These are phyloP conservation scores for Aspergillus novofumigatus DNA, from an alignment of 2,329 filamentous ascomycete genomes.

Conservation along the genomic window DNA sequence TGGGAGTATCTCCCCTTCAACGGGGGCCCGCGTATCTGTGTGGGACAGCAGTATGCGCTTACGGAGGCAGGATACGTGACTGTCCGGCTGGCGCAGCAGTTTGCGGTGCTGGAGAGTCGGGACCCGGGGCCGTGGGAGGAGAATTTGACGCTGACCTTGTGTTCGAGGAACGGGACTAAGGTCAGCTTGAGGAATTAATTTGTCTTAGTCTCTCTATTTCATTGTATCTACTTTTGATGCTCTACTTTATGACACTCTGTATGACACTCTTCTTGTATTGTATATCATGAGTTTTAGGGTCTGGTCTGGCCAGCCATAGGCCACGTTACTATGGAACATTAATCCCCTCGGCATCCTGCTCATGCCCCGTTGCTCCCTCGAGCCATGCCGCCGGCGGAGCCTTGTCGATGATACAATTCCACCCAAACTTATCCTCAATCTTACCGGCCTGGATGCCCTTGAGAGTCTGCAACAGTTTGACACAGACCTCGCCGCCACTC, in stretches of 20 bases:
- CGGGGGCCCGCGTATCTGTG: slow-evolving; percentile 23
- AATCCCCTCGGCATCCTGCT: slow-evolving; percentile 17
- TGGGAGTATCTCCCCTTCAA: slow-evolving; percentile 27
- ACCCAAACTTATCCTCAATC: slow-evolving; percentile 70
- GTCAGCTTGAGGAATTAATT: not conserved
- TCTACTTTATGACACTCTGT: not conserved
- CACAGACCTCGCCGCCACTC: slow-evolving; percentile 62
- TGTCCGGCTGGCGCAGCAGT: slow-evolving; percentile 23
- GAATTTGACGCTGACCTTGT: not conserved
- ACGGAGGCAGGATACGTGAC: slow-evolving; percentile 26
- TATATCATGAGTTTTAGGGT: no score
- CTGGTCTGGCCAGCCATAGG: no score
- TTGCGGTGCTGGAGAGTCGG: slow-evolving; percentile 18
- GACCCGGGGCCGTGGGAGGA: slow-evolving; percentile 17
- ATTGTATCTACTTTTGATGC: no score
- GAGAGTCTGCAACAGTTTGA: slow-evolving; percentile 68
- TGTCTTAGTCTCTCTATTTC: no score
- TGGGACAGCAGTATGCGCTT: slow-evolving; percentile 27
- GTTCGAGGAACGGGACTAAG: not conserved
- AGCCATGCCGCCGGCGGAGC: slow-evolving; percentile 30
- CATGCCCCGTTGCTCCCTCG: slow-evolving; percentile 12
- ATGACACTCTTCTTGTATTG: no score
- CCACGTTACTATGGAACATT: slow-evolving; percentile 23
- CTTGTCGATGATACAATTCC: slow-evolving; percentile 50
- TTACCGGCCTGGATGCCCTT: slow-evolving; percentile 84